A percentile compares a stretch with the other conserved stretches of the same genome.
Conservation (phyloP, 306 rosid species). For the Acacia acuminata region DNA sequence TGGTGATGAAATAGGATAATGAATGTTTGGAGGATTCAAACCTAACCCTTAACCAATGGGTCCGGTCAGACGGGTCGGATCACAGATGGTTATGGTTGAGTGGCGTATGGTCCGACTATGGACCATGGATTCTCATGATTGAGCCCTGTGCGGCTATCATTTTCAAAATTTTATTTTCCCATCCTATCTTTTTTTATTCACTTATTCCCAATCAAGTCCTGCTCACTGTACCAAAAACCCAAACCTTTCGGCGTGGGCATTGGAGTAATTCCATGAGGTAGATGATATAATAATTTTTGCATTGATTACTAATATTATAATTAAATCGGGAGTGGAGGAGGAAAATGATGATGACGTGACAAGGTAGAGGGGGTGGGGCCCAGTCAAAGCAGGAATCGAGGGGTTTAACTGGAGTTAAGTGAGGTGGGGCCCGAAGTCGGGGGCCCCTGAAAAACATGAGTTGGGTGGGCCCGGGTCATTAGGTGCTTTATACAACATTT, state of each 20-base stretch:
- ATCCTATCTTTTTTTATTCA: neutral
- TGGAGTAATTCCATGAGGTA: neutral
- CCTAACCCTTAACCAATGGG: slow-evolving; percentile 8
- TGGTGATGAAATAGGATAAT: too few species aligned
- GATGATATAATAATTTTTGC: slow-evolving; percentile 20
- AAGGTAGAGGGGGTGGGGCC: neutral
- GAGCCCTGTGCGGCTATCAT: neutral
- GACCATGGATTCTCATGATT: slow-evolving; percentile 19
- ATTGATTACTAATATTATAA: neutral
- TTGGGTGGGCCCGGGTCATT: slow-evolving; percentile 18
- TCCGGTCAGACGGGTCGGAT: slow-evolving; percentile 22
- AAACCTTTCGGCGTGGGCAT: neutral
- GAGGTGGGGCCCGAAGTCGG: neutral
- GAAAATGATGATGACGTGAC: neutral
- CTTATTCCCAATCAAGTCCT: neutral
- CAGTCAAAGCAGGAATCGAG: neutral
- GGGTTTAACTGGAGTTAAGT: slow-evolving; percentile 4
- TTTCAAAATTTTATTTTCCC: neutral
- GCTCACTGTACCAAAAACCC: neutral
- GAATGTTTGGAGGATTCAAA: neutral
- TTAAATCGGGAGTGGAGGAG: neutral
- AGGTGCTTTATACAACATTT: neutral
- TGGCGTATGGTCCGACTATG: slow-evolving; percentile 18
- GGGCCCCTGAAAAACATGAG: neutral
- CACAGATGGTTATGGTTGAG: slow-evolving; percentile 4